Evolutionary conservation across 176 grass and related monocot species (phyloP), one percentile per base, ranked within the genome.

Genomic region (Oropetium thomaeum): DNA sequence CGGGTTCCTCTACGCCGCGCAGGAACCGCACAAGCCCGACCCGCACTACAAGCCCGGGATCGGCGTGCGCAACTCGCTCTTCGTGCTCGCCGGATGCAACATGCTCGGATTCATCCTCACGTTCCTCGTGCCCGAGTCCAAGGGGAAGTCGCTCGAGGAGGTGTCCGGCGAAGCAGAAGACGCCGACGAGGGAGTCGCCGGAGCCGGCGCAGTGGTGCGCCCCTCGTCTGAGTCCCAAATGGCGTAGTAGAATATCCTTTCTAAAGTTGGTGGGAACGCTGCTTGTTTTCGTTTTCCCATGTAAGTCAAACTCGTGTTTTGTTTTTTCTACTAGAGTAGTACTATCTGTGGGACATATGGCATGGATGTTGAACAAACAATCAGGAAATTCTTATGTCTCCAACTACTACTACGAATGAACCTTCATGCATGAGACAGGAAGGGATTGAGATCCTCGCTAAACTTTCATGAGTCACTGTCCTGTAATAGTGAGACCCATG

Each of bases 231-330:
- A 52, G n/a, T 16, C 44, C 14, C 49, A 22, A 1, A 52, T 52
- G 49, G 49, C 49, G 7, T 52, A 52, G 49, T 8, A 22, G n/a
- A n/a, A n/a, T n/a, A n/a, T n/a, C n/a, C n/a, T n/a, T n/a, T n/a
- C n/a, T n/a, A n/a, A n/a, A n/a, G n/a, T n/a, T n/a, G n/a, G n/a
- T 37, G 35, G 35, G 35, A 37, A 37, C 35, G 35, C 35, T 37
- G 35, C 48, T 67, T 76, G 69, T 42, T 62, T 41, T 60, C 16
- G 41, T 39, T 73, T 73, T 20, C 53, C 19, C 3, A 30, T 71
- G 53, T 51, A 39, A 48, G 27, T 23, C 74, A 84, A 79, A 29
- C 14, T 31, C 9, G 12, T 68, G 48, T 28, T 59, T 60, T 37
- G 54, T 8, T 47, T 49, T 49, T 17, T 4, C 42, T 44, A 44